Base-by-base conservation (phyloP, 2,329 filamentous ascomycete species). In the Xylaria digitata region DNA sequence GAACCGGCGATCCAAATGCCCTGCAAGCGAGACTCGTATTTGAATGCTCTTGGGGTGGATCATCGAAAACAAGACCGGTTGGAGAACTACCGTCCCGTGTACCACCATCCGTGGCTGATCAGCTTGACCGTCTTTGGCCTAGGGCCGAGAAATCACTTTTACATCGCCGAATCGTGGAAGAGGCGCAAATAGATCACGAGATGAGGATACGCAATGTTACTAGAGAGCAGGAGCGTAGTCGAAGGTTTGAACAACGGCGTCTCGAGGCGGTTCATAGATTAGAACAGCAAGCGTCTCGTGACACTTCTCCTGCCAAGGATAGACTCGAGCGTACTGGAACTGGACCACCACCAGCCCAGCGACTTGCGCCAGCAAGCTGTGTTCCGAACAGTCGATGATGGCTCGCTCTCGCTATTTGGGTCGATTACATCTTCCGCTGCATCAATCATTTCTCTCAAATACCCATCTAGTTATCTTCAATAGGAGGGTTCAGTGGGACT, bases 11-110 rank as follows among this genome's bases (percentile, higher is more conserved):
- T 49, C 73, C 74, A 52, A 79, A 75, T 42, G 52, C 60, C 11
- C 78, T 82, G 9, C 78, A 83, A 63, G 84, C 81, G 3, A 83
- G 81, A 63, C 77, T 89, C 9, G 73, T 76, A 9, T 88, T 89
- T 72, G 81, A 80, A 46, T 89, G 86, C 76, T 81, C 78, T 61
- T 89, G 86, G 83, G 86, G 86, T 59, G 86, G 83, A 15, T 88
- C 87, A 5, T 81, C 85, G 5, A 75, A 72, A 50, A 70, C 78
- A 1, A 81, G 85, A 15, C 76, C 73, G 6, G 52, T 71, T 15
- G 73, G 76, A 45, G 81, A 82, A 37, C 77, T 71, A 55, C 71
- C 76, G 70, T 78, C 59, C 61, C 84, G 71, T 6, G 82, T 83
- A 1, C 63, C 81, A 17, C 73, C 80, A 1, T 60, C 75, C 0